Percentiles rank a stretch among this genome's conserved stretches.
These are phyloP conservation scores for Albifimbria verrucaria DNA, from an alignment of 2,329 filamentous ascomycete species.

Conservation along the genomic window DNA sequence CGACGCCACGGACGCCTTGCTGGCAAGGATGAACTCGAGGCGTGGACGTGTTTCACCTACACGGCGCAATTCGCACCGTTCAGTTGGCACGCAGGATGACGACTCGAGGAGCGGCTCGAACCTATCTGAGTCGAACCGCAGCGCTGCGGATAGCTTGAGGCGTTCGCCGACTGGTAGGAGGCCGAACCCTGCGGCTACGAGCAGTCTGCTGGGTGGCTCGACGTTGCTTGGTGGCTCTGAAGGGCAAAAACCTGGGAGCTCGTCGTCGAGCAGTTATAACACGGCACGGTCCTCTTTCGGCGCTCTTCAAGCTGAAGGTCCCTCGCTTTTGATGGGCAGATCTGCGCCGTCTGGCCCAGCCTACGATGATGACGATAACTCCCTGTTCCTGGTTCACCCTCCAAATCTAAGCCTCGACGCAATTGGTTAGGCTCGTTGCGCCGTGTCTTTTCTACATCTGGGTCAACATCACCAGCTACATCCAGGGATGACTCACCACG, in stretches of 20 bases:
- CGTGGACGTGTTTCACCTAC: constrained; percentile 35
- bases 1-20: constrained; percentile 50
- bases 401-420: constrained; percentile 53
- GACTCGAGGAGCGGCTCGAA: constrained; percentile 54
- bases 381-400: constrained; percentile 49
- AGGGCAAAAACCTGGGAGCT: constrained; percentile 34
- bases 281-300: constrained; percentile 53
- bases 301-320: constrained; percentile 51
- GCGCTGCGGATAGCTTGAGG: constrained; percentile 38
- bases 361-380: constrained; percentile 32
- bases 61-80: constrained; percentile 32
- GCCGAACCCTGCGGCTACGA: constrained; percentile 26
- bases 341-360: constrained; percentile 13
- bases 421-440: constrained; percentile 68
- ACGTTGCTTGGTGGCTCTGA: constrained; percentile 22
- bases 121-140: constrained; percentile 51
- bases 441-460: constrained; percentile 54
- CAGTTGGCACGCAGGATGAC: constrained; percentile 35
- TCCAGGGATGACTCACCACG: constrained; percentile 24
- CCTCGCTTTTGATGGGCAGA: constrained; percentile 39
- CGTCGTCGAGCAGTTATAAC: constrained; percentile 44
- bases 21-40: constrained; percentile 39
- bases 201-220: constrained; percentile 22
- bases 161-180: constrained; percentile 31
- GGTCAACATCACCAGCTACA: constrained; percentile 23